Evolutionary conservation across 2,329 filamentous ascomycete genomes (phyloP).

Genomic region (Dactylellina sp.): DNA sequence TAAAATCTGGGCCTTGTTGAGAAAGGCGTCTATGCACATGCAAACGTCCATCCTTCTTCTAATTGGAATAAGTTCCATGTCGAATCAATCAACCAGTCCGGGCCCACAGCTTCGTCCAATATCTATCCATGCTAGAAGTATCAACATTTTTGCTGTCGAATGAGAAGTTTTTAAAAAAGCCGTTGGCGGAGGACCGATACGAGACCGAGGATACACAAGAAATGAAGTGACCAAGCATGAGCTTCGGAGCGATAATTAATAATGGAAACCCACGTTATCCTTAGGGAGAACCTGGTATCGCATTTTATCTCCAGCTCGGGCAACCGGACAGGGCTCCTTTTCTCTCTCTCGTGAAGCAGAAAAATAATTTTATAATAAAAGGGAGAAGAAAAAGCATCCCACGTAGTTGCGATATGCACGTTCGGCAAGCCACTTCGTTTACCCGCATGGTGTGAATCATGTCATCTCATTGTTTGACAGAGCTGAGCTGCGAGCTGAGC

Average conservation of each 20-base stretch:
- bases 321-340: background rate
- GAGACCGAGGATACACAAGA: background rate
- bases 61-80: slow-evolving; percentile 9
- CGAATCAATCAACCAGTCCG: background rate
- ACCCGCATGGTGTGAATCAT: slow-evolving; percentile 29
- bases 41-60: slow-evolving; percentile 14
- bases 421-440: slow-evolving; percentile 33
- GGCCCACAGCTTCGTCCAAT: slow-evolving; percentile 23
- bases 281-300: slow-evolving; percentile 1
- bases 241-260: slow-evolving; percentile 16
- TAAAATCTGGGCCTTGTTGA: background rate
- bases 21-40: slow-evolving; percentile 25
- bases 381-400: background rate
- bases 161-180: background rate
- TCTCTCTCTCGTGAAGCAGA: background rate
- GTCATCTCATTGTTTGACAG: slow-evolving; percentile 14
- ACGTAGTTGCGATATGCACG: slow-evolving; percentile 15
- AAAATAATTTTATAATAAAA: background rate
- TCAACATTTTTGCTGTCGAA: background rate
- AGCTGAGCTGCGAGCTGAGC: background rate
- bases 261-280: slow-evolving; percentile 13
- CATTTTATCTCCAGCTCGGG: slow-evolving; percentile 19
- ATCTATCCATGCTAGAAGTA: slow-evolving; percentile 10
- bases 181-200: background rate
- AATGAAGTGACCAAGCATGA: background rate